Conservation (phyloP, 2,329 filamentous ascomycete genomes). For the Thelonectria rubi region DNA sequence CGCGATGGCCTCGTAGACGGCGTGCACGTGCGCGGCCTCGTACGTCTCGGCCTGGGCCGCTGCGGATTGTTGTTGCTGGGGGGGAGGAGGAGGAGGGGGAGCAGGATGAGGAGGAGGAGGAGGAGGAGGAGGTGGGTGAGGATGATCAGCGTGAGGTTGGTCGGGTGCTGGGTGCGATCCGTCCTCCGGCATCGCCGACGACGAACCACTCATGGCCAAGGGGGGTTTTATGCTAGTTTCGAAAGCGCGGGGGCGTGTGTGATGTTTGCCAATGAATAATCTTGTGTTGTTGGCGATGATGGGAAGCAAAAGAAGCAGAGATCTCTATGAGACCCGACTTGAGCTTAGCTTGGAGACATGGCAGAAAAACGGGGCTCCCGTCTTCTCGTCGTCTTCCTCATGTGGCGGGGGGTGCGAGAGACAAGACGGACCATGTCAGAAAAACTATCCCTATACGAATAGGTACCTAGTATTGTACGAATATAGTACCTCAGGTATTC, state of each 20-base stretch:
- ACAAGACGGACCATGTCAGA: neutral
- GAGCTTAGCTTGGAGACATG: neutral
- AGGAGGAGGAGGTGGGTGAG: conserved; percentile 13
- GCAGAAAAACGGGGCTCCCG: conserved; percentile 6
- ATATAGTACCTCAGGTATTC: no score
- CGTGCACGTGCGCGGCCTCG: conserved; percentile 88
- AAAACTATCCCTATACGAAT: no score
- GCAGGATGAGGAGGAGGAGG: conserved; percentile 25
- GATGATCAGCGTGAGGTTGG: conserved; percentile 29
- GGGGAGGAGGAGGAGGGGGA: conserved; percentile 13
- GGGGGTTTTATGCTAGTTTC: neutral
- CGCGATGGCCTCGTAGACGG: conserved; percentile 89
- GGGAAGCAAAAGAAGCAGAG: neutral
- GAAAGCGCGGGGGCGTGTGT: neutral
- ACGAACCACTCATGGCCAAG: conserved; percentile 38
- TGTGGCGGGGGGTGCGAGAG: conserved; percentile 8
- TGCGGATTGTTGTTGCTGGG: conserved; percentile 22
- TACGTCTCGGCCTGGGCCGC: conserved; percentile 62
- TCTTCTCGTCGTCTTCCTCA: conserved; percentile 22
- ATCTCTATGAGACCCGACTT: neutral
- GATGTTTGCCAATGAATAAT: neutral
- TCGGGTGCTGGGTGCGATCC: conserved; percentile 27
- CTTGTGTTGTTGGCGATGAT: neutral
- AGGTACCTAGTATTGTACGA: no score
- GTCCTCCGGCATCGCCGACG: conserved; percentile 38